Evolutionary conservation across 176 grass and related monocot genomes (phyloP), one percentile per base, ranked within the genome.

Genomic region (Phyllostachys edulis): DNA sequence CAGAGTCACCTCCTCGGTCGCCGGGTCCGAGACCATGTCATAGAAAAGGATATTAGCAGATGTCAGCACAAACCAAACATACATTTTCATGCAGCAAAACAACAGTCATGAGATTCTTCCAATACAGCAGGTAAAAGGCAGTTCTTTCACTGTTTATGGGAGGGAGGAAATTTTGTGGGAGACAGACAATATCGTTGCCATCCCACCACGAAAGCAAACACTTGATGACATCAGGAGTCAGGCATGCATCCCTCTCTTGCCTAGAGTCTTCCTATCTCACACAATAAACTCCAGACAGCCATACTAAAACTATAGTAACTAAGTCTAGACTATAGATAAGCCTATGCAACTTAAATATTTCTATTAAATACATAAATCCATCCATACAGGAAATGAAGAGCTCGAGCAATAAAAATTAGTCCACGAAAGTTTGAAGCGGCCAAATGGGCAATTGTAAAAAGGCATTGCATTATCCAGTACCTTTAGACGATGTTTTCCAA

Each of bases 401-500:
- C 13, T 63, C 15, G n/a, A 60, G 14, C 46, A 15, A 62, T 45
- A 76, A 51, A 56, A 85, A 54, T 9, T 36, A 64, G 16, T 5
- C 41, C 63, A 27, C 46, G 23, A 24, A 65, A 50, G 15, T 20
- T 57, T 41, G 29, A 81, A 38, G 61, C 14, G n/a, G 57, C 5
- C 60, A 82, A 57, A 86, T 34, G 37, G 1, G 71, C 67, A 72
- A 63, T 39, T 32, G 21, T 73, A 71, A 78, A 84, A 77, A 42
- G 40, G 26, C 39, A 71, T 21, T 82, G 51, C 18, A 67, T 66
- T 9, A 78, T 59, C 61, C 36, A 45, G 78, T 85, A 99, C 96
- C 91, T 99, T 99, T 80, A 99, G 71, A 63, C 93, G 89, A 79
- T 96, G 93, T 73, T 99, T 99, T 67, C 93, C 97, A 27, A 99